These are phyloP conservation scores for Chlorophyllum brunneum DNA, from an alignment of 768 basidiomycete genomes.

Conservation along the genomic window DNA sequence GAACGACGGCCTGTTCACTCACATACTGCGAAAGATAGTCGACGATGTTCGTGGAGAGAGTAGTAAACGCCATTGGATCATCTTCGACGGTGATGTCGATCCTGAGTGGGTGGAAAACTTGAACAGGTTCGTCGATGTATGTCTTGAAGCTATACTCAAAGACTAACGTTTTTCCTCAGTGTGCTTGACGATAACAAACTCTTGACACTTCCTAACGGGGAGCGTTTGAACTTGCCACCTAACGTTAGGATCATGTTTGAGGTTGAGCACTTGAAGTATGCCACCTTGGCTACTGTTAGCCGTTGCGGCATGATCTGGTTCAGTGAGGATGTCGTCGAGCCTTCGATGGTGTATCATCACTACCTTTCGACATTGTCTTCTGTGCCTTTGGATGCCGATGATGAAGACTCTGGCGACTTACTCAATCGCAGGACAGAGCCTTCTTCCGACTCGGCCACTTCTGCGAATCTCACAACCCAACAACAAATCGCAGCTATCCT, in stretches of 20 bases:
- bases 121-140: constrained; percentile 70
- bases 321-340: constrained; percentile 92
- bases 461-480: constrained; percentile 69
- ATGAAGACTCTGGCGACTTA: constrained; percentile 69
- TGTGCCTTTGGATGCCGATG: constrained; percentile 81
- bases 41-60: constrained; percentile 99
- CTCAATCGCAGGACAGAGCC: constrained; percentile 57
- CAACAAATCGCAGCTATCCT: constrained; percentile 70
- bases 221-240: constrained; percentile 92
- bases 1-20: constrained; percentile 98
- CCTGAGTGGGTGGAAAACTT: constrained; percentile 99
- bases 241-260: constrained; percentile 99
- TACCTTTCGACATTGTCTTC: constrained; percentile 77
- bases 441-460: constrained; percentile 46
- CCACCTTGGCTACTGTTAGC: constrained; percentile 97
- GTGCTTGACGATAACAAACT: constrained; percentile 99
- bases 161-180: constrained; percentile 40
- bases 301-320: constrained; percentile 99
- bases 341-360: constrained; percentile 87
- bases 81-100: constrained; percentile 99
- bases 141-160: constrained; percentile 3
- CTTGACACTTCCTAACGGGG: constrained; percentile 94
- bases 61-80: constrained; percentile 96
- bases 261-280: constrained; percentile 95
- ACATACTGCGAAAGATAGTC: constrained; percentile 95